Evolutionary conservation across 1,139 yeast species (phyloP), one percentile per base, ranked within the genome.

Genomic region (Candida pseudocylindracea): DNA sequence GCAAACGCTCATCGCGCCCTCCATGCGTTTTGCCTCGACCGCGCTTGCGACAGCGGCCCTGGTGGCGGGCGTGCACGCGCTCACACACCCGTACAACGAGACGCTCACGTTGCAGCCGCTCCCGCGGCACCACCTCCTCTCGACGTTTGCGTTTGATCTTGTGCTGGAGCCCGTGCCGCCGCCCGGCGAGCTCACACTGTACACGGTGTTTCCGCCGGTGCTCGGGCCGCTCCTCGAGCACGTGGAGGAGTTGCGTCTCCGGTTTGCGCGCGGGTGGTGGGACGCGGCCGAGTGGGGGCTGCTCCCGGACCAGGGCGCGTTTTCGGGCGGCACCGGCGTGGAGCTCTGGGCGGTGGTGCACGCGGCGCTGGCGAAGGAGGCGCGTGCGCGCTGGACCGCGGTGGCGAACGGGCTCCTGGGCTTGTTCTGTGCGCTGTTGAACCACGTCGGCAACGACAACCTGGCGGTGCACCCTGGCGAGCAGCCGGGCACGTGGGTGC

Each of bases 241-340:
- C 37, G 67, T 92, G 0, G 58, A 78, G 35, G 88, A 80, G 42
- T 56, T 91, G 33, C 93, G 80, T 48, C 54, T 88, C 37, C 54
- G 95, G 33, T 85, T 91, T 48, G 69, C 92, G 2, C 93, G 81
- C 48, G 99, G 98, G 1, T 78, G 88, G 74, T 88, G 95, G 92
- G 94, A 88, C 45, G 59, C 85, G 0, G 80, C 76, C 37, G 55
- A 65, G 7, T 88, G 95, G 93, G 98, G 98, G 0, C 55, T 62
- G 32, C 60, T 80, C 33, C 95, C 95, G 0, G 54, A 57, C 32
- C 55, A 68, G 41, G 99, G 99, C 0, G 45, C 51, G 10, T 57
- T 54, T 36, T 63, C 85, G 34, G 98, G 98, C 15, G 98, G 98
- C 2, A 78, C 91, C 3, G 99, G 99, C 27, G 94, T 88, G 9